Percentiles rank a stretch among this genome's conserved stretches.
Conservation (phyloP, 306 rosid genomes). For the Fragaria ananassa region DNA sequence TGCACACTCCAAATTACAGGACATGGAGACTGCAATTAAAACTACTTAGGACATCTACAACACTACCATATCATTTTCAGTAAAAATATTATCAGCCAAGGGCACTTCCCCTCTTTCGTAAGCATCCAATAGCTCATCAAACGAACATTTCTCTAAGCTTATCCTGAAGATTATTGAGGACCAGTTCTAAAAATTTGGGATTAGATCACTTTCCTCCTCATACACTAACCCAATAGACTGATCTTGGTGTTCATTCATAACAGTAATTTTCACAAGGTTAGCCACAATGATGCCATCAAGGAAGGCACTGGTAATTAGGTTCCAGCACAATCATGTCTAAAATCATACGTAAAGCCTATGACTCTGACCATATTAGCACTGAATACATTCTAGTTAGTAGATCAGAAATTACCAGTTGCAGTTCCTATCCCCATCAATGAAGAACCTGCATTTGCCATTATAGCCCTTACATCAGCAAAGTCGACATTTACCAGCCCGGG, state of each 20-base stretch:
- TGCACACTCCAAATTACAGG: background rate
- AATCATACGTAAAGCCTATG: background rate
- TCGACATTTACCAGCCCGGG: conserved; percentile 93
- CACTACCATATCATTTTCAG: background rate
- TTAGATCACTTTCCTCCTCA: background rate
- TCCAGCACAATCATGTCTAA: background rate
- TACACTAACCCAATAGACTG: background rate
- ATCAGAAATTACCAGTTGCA: conserved; percentile 61
- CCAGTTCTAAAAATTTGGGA: background rate
- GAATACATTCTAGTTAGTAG: conserved; percentile 7
- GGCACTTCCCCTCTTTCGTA: background rate
- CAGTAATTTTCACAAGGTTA: background rate
- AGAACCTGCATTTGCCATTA: conserved; percentile 96
- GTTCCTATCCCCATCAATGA: conserved; percentile 95
- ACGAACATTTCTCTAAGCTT: background rate
- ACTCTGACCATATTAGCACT: background rate
- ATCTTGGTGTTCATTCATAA: background rate
- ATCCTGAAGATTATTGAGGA: background rate
- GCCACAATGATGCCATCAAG: background rate
- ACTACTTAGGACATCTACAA: background rate
- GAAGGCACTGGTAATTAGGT: background rate
- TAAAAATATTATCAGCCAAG: background rate
- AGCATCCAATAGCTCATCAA: background rate
- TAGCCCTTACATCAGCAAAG: conserved; percentile 93
- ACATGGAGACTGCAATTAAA: background rate